phyloP scores from a whole-genome alignment of 805 yeast genomes.

The Debaryomyces castellii region DNA sequence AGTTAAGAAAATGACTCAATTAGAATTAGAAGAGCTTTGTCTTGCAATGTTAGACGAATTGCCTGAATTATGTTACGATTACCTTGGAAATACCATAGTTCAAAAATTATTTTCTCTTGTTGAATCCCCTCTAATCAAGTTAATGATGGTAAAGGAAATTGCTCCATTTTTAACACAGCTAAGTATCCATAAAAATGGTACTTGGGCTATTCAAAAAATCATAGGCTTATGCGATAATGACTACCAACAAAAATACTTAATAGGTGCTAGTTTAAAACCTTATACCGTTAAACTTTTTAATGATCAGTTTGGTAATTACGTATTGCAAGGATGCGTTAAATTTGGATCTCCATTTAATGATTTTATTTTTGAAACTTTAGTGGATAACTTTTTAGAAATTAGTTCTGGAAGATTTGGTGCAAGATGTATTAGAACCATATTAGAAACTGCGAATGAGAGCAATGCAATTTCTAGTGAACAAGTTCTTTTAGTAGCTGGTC shows the following conservation, averaged over 20 bases:
- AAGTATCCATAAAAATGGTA: slow-evolving; percentile 96
- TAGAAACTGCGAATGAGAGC: slow-evolving; percentile 65
- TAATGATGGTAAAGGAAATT: slow-evolving; percentile 76
- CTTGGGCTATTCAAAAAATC: slow-evolving; percentile 98
- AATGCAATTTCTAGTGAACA: slow-evolving; percentile 53
- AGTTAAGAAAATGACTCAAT: slow-evolving; percentile 32
- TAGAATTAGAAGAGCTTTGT: slow-evolving; percentile 79
- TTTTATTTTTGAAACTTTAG: slow-evolving; percentile 80
- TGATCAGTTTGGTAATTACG: slow-evolving; percentile 97
- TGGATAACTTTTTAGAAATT: slow-evolving; percentile 75
- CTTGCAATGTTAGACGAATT: slow-evolving; percentile 83
- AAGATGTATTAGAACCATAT: slow-evolving; percentile 88
- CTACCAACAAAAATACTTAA: slow-evolving; percentile 50
- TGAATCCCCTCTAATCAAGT: slow-evolving; percentile 64
- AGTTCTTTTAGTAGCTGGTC: slow-evolving; percentile 67
- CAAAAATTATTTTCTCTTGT: slow-evolving; percentile 82
- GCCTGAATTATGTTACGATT: slow-evolving; percentile 89
- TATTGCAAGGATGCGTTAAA: slow-evolving; percentile 88
- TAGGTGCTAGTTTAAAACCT: slow-evolving; percentile 70
- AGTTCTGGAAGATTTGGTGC: slow-evolving; percentile 93
- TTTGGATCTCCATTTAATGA: slow-evolving; percentile 88
- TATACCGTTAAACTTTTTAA: slow-evolving; percentile 82
- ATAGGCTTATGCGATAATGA: slow-evolving; percentile 66
- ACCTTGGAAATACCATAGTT: slow-evolving; percentile 92
- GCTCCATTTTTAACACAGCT: slow-evolving; percentile 82